Conservation (phyloP, 768 basidiomycete species). For the Phanerochaete sordida region DNA sequence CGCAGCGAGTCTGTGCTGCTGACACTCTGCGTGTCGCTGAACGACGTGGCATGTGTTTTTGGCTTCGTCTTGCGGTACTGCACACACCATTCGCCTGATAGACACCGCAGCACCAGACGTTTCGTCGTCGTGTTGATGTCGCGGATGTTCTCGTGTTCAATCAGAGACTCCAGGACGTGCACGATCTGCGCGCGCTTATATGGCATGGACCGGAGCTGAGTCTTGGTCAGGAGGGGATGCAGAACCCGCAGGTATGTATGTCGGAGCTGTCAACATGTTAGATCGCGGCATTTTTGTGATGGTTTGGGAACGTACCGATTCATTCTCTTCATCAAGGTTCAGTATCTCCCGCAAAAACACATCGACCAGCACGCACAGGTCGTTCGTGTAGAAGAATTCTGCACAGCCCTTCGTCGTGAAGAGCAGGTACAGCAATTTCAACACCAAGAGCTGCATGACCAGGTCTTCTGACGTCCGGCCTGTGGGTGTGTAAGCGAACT, state of each 20-base stretch:
- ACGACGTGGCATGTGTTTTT: slow-evolving; percentile 24
- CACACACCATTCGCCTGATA: slow-evolving; percentile 84
- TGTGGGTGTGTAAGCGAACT: slow-evolving; percentile 26
- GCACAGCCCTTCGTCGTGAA: slow-evolving; percentile 91
- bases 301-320: slow-evolving; percentile 61
- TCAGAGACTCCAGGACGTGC: slow-evolving; percentile 72
- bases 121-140: slow-evolving; percentile 86
- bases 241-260: slow-evolving; percentile 97
- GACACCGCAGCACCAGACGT: slow-evolving; percentile 88
- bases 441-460: slow-evolving; percentile 90
- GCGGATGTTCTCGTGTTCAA: slow-evolving; percentile 69
- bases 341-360: slow-evolving; percentile 94
- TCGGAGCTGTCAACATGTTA: slow-evolving; percentile 54
- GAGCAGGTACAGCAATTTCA: slow-evolving; percentile 92
- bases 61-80: slow-evolving; percentile 45
- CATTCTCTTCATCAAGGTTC: slow-evolving; percentile 90
- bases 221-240: slow-evolving; percentile 91
- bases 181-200: slow-evolving; percentile 94
- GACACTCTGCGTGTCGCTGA: neutral
- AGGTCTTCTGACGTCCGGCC: slow-evolving; percentile 86
- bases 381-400: slow-evolving; percentile 98
- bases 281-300: neutral
- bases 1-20: slow-evolving; percentile 23
- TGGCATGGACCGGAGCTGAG: slow-evolving; percentile 77
- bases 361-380: slow-evolving; percentile 92